These are phyloP conservation scores for Sphagnum tenellum DNA, from an alignment of 225 moss, liverwort and hornwort species.

Conservation along the genomic window DNA sequence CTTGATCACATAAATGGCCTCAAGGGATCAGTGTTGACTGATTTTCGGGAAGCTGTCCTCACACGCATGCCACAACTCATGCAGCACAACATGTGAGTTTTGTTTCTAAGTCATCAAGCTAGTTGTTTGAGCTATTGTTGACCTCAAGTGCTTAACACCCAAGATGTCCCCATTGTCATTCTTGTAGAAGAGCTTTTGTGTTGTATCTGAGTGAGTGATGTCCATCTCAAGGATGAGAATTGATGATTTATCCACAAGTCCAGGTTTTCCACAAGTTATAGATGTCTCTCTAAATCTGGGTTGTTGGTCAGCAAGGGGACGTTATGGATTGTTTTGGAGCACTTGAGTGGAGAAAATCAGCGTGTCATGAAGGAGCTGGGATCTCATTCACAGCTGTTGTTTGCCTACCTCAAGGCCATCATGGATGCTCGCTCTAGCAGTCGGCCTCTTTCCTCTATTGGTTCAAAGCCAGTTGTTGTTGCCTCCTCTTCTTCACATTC, in stretches of 20 bases:
- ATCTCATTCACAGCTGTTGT: conserved; percentile 56
- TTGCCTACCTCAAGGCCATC: conserved; percentile 77
- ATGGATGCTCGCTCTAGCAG: conserved; percentile 77
- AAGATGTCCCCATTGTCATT: too few species aligned
- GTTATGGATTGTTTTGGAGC: conserved; percentile 61
- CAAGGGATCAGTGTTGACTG: conserved; percentile 26
- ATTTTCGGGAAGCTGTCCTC: conserved; percentile 62
- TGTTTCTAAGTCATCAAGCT: background rate
- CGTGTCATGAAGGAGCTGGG: conserved; percentile 57
- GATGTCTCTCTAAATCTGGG: background rate
- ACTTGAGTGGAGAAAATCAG: conserved; percentile 66
- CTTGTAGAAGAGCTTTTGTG: too few species aligned
- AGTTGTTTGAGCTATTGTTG: too few species aligned
- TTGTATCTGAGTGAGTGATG: too few species aligned
- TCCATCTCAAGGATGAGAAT: too few species aligned
- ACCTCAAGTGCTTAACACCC: too few species aligned
- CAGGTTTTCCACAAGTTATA: too few species aligned
- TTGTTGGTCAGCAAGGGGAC: conserved; percentile 57
- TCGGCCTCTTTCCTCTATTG: conserved; percentile 19
- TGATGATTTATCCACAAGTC: too few species aligned
- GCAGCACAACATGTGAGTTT: conserved; percentile 59
- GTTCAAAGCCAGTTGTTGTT: conserved; percentile 13
- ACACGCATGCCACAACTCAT: conserved; percentile 69
- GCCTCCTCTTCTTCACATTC: too few species aligned
- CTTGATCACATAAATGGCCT: conserved; percentile 54